Percentiles rank a stretch among this genome's conserved stretches.
phyloP scores from a whole-genome alignment of 164 flowering plant genomes.

The Houttuynia cordata region DNA sequence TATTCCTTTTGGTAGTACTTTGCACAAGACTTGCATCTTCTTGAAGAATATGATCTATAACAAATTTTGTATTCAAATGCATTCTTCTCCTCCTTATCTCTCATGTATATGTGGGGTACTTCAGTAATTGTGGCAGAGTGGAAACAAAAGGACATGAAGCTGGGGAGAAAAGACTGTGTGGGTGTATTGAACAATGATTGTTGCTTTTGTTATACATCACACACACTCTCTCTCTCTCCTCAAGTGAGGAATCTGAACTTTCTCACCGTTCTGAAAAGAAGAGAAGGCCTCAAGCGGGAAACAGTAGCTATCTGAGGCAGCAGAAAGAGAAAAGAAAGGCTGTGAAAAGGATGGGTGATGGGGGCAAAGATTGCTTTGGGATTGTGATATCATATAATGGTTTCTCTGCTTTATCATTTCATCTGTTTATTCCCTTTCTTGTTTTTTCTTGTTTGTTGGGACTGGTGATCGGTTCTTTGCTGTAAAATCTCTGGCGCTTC shows the following conservation, averaged over 20 bases:
- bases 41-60: background rate
- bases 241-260: slow-evolving; percentile 5
- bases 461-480: background rate
- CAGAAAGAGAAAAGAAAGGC: slow-evolving; percentile 5
- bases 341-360: slow-evolving; percentile 5
- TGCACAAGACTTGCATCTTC: background rate
- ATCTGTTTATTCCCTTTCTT: background rate
- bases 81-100: no score
- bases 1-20: no score
- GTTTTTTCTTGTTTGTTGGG: background rate
- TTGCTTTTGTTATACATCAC: slow-evolving; percentile 2
- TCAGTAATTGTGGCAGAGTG: background rate
- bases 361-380: slow-evolving; percentile 18
- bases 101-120: no score
- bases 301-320: slow-evolving; percentile 4
- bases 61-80: background rate
- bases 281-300: slow-evolving; percentile 7
- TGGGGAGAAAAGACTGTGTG: background rate
- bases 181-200: slow-evolving; percentile 7
- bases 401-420: slow-evolving; percentile 2
- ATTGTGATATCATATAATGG: slow-evolving; percentile 10
- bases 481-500: no score
- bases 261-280: slow-evolving; percentile 8
- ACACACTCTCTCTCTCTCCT: no score
- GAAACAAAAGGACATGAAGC: background rate